A percentile compares a stretch with the other conserved stretches of the same genome.
Conservation (phyloP, 768 basidiomycete genomes). For the Postia placenta region DNA sequence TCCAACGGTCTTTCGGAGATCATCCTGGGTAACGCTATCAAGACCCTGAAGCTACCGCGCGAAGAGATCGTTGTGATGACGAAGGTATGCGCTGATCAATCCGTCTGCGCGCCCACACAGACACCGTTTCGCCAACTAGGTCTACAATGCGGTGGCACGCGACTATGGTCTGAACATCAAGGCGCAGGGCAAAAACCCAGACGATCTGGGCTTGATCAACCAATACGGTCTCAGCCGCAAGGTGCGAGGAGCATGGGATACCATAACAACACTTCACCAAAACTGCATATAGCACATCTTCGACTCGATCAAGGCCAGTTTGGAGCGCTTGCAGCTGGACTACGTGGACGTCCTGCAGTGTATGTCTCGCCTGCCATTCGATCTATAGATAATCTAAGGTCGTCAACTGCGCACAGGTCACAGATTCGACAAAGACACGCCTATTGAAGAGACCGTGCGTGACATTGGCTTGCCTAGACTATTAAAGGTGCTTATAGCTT, state of each 20-base stretch:
- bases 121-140: slow-evolving; percentile 4
- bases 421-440: slow-evolving; percentile 28
- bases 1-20: slow-evolving; percentile 35
- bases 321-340: slow-evolving; percentile 64
- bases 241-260: slow-evolving; percentile 6
- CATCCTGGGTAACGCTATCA: slow-evolving; percentile 42
- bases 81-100: slow-evolving; percentile 38
- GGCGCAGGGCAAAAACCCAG: slow-evolving; percentile 5
- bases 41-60: slow-evolving; percentile 34
- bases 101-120: background rate
- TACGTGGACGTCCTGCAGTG: slow-evolving; percentile 39
- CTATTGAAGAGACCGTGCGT: slow-evolving; percentile 32
- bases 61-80: slow-evolving; percentile 41
- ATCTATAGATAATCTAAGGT: background rate
- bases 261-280: background rate
- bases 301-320: slow-evolving; percentile 54
- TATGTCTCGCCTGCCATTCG: background rate
- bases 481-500: background rate
- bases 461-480: background rate
- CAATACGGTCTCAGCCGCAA: slow-evolving; percentile 28
- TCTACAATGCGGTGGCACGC: slow-evolving; percentile 9
- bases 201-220: slow-evolving; percentile 30
- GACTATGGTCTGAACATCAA: slow-evolving; percentile 6
- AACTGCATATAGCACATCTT: slow-evolving; percentile 58
- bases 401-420: slow-evolving; percentile 13